Percentiles rank a stretch among this genome's conserved stretches.
phyloP scores from a whole-genome alignment of 345 rosid species.

The Arabis alpina region DNA sequence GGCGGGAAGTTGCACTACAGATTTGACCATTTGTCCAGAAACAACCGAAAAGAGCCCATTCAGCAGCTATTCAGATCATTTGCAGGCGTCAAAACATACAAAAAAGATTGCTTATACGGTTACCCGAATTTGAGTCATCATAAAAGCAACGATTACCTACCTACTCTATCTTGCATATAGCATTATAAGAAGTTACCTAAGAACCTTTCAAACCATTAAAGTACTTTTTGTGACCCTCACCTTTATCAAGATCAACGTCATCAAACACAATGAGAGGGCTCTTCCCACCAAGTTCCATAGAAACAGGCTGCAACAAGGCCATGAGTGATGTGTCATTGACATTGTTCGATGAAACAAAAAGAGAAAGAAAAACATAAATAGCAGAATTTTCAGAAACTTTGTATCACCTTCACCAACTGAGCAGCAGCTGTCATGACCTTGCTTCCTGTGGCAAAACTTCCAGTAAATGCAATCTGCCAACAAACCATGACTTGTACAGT shows the following conservation, averaged over 20 bases:
- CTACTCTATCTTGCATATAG: slow-evolving; percentile 1
- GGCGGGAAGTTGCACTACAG: slow-evolving; percentile 98
- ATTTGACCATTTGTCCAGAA: slow-evolving; percentile 98
- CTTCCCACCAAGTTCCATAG: slow-evolving; percentile 94
- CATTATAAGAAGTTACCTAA: neutral
- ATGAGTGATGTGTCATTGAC: slow-evolving; percentile 16
- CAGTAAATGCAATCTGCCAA: slow-evolving; percentile 87
- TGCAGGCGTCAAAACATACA: slow-evolving; percentile 27
- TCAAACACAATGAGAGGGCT: slow-evolving; percentile 92
- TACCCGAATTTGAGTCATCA: neutral
- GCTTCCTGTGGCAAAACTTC: slow-evolving; percentile 89
- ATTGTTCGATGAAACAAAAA: slow-evolving; percentile 15
- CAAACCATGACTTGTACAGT: slow-evolving; percentile 9
- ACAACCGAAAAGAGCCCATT: slow-evolving; percentile 90
- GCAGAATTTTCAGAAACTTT: neutral
- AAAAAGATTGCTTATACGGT: neutral
- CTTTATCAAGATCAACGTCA: slow-evolving; percentile 90
- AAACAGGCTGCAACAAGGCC: slow-evolving; percentile 68
- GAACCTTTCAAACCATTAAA: slow-evolving; percentile 1
- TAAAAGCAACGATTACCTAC: neutral
- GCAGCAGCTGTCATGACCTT: slow-evolving; percentile 87
- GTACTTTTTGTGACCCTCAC: slow-evolving; percentile 43
- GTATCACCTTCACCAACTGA: slow-evolving; percentile 77
- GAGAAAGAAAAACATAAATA: neutral
- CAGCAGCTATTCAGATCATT: slow-evolving; percentile 66